Evolutionary conservation across 2,329 filamentous ascomycete genomes (phyloP), one percentile per base, ranked within the genome.

Genomic region (Davidsoniella australis): DNA sequence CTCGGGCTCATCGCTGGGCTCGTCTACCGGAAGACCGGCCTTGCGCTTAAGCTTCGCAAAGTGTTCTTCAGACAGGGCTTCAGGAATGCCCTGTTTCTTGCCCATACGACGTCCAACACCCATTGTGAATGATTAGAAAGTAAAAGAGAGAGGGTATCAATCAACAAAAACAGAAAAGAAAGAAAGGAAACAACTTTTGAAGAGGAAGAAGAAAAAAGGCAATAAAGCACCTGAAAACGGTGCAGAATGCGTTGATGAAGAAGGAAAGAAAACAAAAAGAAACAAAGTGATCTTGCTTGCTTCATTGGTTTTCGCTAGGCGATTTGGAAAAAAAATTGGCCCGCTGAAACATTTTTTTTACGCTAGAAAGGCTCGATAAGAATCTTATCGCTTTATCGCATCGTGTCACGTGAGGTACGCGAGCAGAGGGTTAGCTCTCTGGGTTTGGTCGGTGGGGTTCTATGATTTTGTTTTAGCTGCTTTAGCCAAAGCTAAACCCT

Each of bases 71-170:
- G 91, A 85, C 56, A 95, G 74, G 56, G 82, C 73, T 60, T 82
- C 76, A 48, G 91, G 91, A 56, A 82, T 73, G 50, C 87, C 89
- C 75, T 96, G 91, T 68, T 95, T 95, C 65, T 85, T 91, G 65
- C 88, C 85, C 81, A 95, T 93, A 59, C 88, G 85, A 63, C 87
- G 83, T 64, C 87, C 85, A 54, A 79, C 76, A 70, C 86, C 88
- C 88, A 94, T 94, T 60, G 63, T 78, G 62, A 62, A 56, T 51
- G 55, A 26, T 40, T 39, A 10, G 46, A 41, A 9, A 10, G 38
- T 6, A 23, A 23, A 23, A 23, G 20, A 23, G 20, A 23, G 18
- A 36, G 46, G 47, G 23, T 39, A 36, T 45, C 24, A 23, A 38
- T 18, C 20, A 41, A 47, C 29, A n/a, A 33, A 33, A 20, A 26